A percentile compares a stretch with the other conserved stretches of the same genome.
phyloP scores from a whole-genome alignment of 176 grass and related monocot genomes.

The Eleusine coracana region DNA sequence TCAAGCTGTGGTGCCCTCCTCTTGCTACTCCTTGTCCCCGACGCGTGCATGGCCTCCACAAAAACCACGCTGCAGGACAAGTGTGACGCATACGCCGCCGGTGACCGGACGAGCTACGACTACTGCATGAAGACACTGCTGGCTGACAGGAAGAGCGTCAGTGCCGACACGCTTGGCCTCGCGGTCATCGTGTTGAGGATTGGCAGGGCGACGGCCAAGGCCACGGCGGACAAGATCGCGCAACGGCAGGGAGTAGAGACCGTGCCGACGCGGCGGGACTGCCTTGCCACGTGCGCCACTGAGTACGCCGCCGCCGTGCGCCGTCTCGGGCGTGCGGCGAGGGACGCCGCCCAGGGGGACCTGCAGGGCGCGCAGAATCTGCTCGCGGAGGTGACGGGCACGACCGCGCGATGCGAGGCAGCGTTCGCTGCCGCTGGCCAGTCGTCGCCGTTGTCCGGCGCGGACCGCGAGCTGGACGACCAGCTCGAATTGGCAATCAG shows the following conservation, averaged over 20 bases:
- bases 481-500: not conserved
- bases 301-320: conserved; percentile 38
- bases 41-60: not conserved
- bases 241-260: conserved; percentile 25
- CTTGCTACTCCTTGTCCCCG: not conserved
- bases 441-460: not conserved
- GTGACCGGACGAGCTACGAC: conserved; percentile 14
- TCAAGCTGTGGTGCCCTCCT: not conserved
- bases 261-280: not conserved
- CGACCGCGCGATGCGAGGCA: conserved; percentile 26
- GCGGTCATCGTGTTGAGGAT: conserved; percentile 13
- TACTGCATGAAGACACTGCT: conserved; percentile 45
- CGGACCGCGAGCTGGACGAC: conserved; percentile 5
- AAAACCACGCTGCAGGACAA: conserved; percentile 1
- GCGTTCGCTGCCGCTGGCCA: conserved; percentile 18
- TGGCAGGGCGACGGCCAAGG: conserved; percentile 12
- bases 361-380: conserved; percentile 17
- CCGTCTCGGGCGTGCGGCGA: conserved; percentile 25
- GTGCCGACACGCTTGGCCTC: conserved; percentile 14
- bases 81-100: conserved; percentile 36
- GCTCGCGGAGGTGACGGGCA: conserved; percentile 7
- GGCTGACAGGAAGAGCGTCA: not conserved
- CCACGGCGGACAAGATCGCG: conserved; percentile 36
- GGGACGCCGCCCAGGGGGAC: not conserved
- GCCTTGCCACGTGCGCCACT: conserved; percentile 15